Percentiles rank a stretch among this genome's conserved stretches.
Evolutionary conservation across 768 basidiomycete genomes (phyloP).

Genomic region (Cystofilobasidium macerans): DNA sequence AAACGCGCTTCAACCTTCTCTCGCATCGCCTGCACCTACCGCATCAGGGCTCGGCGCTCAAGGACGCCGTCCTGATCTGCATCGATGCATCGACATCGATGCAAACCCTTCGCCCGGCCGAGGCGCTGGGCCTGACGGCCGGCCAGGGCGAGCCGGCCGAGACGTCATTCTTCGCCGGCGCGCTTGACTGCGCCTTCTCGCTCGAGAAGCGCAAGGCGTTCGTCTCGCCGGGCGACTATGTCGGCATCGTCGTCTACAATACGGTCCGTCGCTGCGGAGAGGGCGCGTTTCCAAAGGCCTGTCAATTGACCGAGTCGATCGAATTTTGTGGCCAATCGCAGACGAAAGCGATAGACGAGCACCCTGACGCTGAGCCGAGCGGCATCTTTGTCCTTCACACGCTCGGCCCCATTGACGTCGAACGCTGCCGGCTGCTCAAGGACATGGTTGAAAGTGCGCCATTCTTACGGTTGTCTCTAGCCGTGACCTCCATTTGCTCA

Average conservation of each 20-base stretch:
- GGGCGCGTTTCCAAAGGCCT: no score
- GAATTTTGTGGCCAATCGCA: no score
- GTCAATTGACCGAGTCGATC: no score
- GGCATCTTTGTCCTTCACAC: conserved; percentile 57
- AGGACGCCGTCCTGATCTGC: conserved; percentile 85
- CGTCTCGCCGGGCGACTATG: conserved; percentile 72
- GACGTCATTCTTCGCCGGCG: conserved; percentile 58
- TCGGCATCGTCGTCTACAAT: conserved; percentile 87
- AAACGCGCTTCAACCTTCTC: not conserved
- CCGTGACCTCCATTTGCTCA: not conserved
- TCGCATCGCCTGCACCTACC: not conserved
- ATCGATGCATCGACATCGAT: conserved; percentile 90
- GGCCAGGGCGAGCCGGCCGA: conserved; percentile 12
- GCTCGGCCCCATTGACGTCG: conserved; percentile 64
- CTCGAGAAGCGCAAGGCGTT: conserved; percentile 85
- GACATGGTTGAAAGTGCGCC: conserved; percentile 52
- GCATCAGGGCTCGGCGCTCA: conserved; percentile 27
- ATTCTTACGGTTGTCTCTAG: not conserved
- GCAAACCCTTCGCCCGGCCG: conserved; percentile 41
- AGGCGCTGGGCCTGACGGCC: not conserved
- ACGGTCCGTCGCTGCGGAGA: conserved; percentile 58
- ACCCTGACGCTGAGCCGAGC: conserved; percentile 28
- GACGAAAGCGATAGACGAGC: not conserved
- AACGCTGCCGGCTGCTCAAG: conserved; percentile 67
- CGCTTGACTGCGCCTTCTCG: conserved; percentile 71